Evolutionary conservation across 2,329 filamentous ascomycete genomes (phyloP), one percentile per base, ranked within the genome.

Genomic region (Pseudocercospora pini-densiflorae): DNA sequence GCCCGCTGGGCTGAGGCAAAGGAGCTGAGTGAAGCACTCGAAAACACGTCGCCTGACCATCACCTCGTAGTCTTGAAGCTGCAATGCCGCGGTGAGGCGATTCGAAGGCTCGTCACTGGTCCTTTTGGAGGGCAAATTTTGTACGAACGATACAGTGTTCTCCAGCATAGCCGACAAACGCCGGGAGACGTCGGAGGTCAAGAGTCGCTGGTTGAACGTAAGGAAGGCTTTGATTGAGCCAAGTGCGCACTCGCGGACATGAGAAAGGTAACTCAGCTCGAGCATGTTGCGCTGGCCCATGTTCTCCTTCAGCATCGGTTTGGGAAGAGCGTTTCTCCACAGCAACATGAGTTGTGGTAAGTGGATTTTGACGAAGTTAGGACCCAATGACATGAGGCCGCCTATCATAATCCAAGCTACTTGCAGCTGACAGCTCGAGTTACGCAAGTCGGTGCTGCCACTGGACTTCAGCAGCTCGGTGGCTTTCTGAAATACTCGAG

Each of bases 341-440:
- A 99, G 83, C 8, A 99, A 83, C 63, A 99, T 88, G 23, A 99
- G 85, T 76, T 99, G 95, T 2, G 94, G 94, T 7, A 99, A 86
- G 79, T 99, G 95, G 24, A 98, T 98, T 81, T 99, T 99, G 79
- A 98, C 94, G 78, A 99, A 99, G 78, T 97, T 98, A 3, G 95
- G 94, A 0, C 95, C 95, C 0, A 99, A 86, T 0, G 94, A 93
- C 94, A 98, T 98, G 62, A 99, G 82, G 0, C 96, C 95, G 43
- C 96, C 95, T 55, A 99, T 97, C 64, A 99, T 83, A 57, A 97
- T 96, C 94, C 95, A 99, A 5, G 95, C 95, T 2, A 99, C 94
- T 77, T 99, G 95, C 24, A 99, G 93, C 76, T 99, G 95, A 1
- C 93, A 97, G 74, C 92, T 92, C 6, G 95, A 97, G 40, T 95